These are phyloP conservation scores for Boletus tomentosulus DNA, from an alignment of 768 basidiomycete genomes.

Conservation along the genomic window DNA sequence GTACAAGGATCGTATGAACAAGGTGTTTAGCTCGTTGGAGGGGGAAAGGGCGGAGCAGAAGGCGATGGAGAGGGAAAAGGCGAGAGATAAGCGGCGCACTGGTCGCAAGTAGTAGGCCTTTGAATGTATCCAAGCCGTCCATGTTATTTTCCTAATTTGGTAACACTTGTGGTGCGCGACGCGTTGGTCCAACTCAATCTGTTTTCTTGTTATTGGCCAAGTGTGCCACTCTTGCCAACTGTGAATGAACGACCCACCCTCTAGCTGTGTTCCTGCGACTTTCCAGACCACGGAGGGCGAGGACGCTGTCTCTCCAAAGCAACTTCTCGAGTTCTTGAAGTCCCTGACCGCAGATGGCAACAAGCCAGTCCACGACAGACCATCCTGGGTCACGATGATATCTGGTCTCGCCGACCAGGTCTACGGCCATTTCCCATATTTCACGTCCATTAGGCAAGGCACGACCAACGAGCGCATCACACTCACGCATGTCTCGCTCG, in stretches of 20 bases:
- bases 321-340: constrained; percentile 42
- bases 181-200: not conserved
- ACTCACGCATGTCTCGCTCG: constrained; percentile 50
- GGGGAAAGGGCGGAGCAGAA: constrained; percentile 94
- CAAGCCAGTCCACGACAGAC: constrained; percentile 33
- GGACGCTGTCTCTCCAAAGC: constrained; percentile 27
- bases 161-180: not conserved
- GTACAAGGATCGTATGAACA: constrained; percentile 82
- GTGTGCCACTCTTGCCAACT: not conserved
- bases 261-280: constrained; percentile 27
- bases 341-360: constrained; percentile 34
- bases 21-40: constrained; percentile 71
- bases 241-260: constrained; percentile 24
- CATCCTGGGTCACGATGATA: constrained; percentile 49
- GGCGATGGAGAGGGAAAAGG: constrained; percentile 80
- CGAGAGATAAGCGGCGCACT: constrained; percentile 68
- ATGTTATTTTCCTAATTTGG: constrained; percentile 7
- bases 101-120: constrained; percentile 58
- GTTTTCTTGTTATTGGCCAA: not conserved
- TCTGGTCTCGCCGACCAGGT: constrained; percentile 50
- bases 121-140: too few species aligned
- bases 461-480: constrained; percentile 54
- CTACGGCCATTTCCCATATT: constrained; percentile 51
- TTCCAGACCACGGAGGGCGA: constrained; percentile 30
- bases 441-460: constrained; percentile 47